A percentile compares a stretch with the other conserved stretches of the same genome.
Conservation (phyloP, 148 eudicot genomes). For the Euryodendron excelsum region DNA sequence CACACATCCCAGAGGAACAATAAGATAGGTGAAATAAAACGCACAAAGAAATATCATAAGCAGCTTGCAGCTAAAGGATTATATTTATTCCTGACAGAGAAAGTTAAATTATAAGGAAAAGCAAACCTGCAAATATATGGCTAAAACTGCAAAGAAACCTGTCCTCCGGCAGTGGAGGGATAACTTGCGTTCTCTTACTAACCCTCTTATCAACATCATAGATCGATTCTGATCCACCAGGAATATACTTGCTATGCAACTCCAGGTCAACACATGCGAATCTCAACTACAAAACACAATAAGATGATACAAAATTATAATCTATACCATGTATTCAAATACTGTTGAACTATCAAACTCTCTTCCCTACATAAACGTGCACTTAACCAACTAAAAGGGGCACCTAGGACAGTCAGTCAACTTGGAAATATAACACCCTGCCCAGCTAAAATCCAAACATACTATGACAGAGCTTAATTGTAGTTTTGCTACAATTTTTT, state of each 20-base stretch:
- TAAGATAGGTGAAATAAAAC: background rate
- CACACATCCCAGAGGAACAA: slow-evolving; percentile 1
- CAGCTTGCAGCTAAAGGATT: slow-evolving; percentile 2
- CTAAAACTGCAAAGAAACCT: slow-evolving; percentile 85
- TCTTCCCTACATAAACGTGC: background rate
- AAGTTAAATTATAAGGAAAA: background rate
- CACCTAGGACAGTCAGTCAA: background rate
- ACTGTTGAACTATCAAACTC: background rate
- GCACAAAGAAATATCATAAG: background rate
- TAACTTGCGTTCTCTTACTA: slow-evolving; percentile 65
- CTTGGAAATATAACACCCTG: background rate
- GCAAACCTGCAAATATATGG: slow-evolving; percentile 94
- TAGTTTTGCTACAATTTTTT: too few relatives aligned
- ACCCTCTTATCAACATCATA: slow-evolving; percentile 86
- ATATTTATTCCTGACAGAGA: background rate
- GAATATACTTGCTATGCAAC: slow-evolving; percentile 76
- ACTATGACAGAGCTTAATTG: too few relatives aligned
- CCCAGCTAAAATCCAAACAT: background rate
- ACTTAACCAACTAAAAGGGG: background rate
- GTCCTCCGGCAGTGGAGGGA: slow-evolving; percentile 91
- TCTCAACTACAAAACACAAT: slow-evolving; percentile 48
- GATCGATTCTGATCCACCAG: slow-evolving; percentile 83
- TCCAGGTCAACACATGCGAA: slow-evolving; percentile 86
- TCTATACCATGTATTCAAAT: background rate
- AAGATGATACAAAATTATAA: background rate